phyloP scores from a whole-genome alignment of 1,284 basidiomycete species.

The Kwoniella shivajii region DNA sequence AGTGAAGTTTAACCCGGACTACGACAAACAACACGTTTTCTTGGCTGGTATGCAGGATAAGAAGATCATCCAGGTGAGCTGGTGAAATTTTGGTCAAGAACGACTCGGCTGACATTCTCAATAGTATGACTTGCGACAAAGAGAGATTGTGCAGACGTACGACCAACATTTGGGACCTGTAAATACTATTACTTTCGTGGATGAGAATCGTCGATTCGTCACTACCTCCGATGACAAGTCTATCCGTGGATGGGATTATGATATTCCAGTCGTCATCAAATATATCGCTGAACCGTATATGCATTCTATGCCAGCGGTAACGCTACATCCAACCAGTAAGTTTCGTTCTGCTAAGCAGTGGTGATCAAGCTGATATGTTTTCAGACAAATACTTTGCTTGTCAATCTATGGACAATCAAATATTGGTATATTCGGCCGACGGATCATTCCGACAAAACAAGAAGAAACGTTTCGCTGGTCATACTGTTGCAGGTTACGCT shows the following conservation, averaged over 20 bases:
- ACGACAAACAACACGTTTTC: conserved; percentile 95
- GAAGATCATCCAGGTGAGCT: conserved; percentile 93
- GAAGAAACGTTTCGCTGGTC: conserved; percentile 97
- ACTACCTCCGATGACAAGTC: conserved; percentile 99
- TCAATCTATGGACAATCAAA: conserved; percentile 97
- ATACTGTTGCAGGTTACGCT: conserved; percentile 94
- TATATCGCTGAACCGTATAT: conserved; percentile 99
- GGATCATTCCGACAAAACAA: conserved; percentile 92
- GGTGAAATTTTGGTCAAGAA: conserved; percentile 17
- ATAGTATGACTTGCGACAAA: conserved; percentile 90
- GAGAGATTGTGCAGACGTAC: conserved; percentile 96
- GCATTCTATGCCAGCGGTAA: conserved; percentile 99
- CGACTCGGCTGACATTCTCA: neutral
- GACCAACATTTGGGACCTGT: conserved; percentile 98
- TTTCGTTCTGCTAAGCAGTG: conserved; percentile 40
- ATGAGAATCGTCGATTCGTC: conserved; percentile 93
- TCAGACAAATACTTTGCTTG: conserved; percentile 93
- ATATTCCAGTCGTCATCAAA: conserved; percentile 98
- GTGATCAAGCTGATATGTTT: conserved; percentile 14
- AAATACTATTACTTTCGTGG: conserved; percentile 96
- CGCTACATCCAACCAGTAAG: conserved; percentile 88
- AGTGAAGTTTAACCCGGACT: conserved; percentile 91
- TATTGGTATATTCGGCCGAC: conserved; percentile 93
- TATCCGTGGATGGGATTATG: conserved; percentile 97
- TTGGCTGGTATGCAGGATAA: conserved; percentile 99